Evolutionary conservation across 345 rosid species (phyloP), one percentile per base, ranked within the genome.

Genomic region (Euphorbia pulcherrima): DNA sequence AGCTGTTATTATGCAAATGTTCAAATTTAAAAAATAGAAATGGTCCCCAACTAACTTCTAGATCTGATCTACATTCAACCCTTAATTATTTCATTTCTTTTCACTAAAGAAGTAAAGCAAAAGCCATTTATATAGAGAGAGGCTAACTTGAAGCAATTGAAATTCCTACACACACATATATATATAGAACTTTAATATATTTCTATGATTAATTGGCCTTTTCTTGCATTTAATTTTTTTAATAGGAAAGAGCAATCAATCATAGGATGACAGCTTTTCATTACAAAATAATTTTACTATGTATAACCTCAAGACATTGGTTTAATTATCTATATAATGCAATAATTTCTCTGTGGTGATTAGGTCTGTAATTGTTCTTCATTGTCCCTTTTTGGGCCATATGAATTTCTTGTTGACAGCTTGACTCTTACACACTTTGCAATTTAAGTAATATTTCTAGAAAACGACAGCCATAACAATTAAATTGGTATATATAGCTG

Each of bases 191-290:
- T 52, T 51, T 51, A 4, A 18, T 52, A 4, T 52, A 7, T n/a
- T 5, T 52, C 0, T 20, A 51, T 21, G 55, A 20, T 16, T 24
- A 10, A 20, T 27, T 35, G 53, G 24, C 44, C 29, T 54, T 64
- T 21, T 1, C 70, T 67, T 54, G 70, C 70, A 24, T 54, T 26
- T 16, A 16, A 46, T 44, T 5, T 21, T 12, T 29, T 2, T 41
- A 41, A 41, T 6, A 7, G 1, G 20, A 23, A 28, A 14, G 30
- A n/a, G 28, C 28, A 74, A 51, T 68, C 73, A 69, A 52, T 75
- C 70, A 70, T 65, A 11, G 46, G 61, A 18, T 60, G 67, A 40
- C 74, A 69, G 66, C 69, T 17, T 21, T 54, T 27, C 60, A 14
- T 50, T 4, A 18, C 47, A 12, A 23, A 59, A 18, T 48, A 56